These are phyloP conservation scores for Solanum hybrid DNA, from an alignment of 305 asterid genomes.

Conservation along the genomic window DNA sequence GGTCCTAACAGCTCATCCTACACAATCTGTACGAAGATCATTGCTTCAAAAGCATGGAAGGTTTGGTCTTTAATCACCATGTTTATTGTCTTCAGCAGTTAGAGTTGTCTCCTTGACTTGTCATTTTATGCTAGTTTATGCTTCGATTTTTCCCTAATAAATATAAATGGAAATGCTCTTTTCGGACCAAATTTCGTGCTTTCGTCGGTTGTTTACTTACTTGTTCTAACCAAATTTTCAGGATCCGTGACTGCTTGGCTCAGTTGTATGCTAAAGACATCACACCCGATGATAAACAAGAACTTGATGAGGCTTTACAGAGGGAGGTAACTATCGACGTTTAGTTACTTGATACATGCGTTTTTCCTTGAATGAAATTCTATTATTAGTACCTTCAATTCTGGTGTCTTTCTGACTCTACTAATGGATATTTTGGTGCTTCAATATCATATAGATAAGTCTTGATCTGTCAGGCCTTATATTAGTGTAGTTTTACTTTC, in stretches of 20 bases:
- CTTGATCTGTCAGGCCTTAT: neutral
- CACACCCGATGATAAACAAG: slow-evolving; percentile 25
- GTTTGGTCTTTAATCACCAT: slow-evolving; percentile 11
- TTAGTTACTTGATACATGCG: neutral
- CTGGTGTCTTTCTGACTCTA: neutral
- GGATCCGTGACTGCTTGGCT: slow-evolving; percentile 27
- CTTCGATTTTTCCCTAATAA: neutral
- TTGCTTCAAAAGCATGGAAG: slow-evolving; percentile 48
- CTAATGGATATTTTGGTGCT: neutral
- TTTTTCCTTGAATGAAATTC: neutral
- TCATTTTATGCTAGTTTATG: neutral
- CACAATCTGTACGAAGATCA: slow-evolving; percentile 44
- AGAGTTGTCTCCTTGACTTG: neutral
- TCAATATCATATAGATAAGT: neutral
- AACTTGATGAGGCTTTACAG: slow-evolving; percentile 27
- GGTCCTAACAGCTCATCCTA: slow-evolving; percentile 45
- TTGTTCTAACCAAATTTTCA: neutral
- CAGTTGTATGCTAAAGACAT: slow-evolving; percentile 25
- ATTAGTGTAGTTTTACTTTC: neutral
- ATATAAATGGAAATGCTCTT: neutral
- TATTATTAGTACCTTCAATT: neutral
- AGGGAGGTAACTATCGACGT: slow-evolving; percentile 12
- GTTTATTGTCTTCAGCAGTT: neutral
- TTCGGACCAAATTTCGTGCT: neutral
- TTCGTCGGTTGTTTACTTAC: neutral